These are phyloP conservation scores for Trichoderma simmonsii DNA, from an alignment of 2,329 filamentous ascomycete species.

Conservation along the genomic window DNA sequence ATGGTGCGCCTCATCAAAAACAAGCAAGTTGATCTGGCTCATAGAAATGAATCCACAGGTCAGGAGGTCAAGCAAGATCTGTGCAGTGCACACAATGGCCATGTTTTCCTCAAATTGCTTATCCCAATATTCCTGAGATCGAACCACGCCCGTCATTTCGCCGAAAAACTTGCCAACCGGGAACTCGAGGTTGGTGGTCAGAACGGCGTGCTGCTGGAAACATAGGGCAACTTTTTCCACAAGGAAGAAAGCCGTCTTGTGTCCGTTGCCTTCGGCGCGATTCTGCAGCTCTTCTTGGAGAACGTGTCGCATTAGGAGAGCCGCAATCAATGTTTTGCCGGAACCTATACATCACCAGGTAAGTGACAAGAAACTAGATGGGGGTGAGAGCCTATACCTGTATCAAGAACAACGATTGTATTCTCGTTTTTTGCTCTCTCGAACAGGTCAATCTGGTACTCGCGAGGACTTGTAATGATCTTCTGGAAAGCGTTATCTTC, in stretches of 20 bases:
- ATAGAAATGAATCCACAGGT: conserved; percentile 77
- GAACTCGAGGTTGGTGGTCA: conserved; percentile 77
- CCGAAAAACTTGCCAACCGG: conserved; percentile 73
- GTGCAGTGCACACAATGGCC: conserved; percentile 89
- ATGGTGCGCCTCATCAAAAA: conserved; percentile 97
- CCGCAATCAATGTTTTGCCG: conserved; percentile 95
- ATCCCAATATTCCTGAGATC: conserved; percentile 47
- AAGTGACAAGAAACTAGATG: neutral
- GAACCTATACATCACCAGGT: conserved; percentile 56
- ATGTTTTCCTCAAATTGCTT: conserved; percentile 61
- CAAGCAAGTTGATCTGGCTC: conserved; percentile 78
- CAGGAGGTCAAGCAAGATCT: conserved; percentile 76
- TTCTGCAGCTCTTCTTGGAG: conserved; percentile 74
- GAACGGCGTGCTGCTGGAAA: conserved; percentile 81
- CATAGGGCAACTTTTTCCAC: conserved; percentile 88
- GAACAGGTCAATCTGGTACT: conserved; percentile 91
- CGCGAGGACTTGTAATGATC: conserved; percentile 74
- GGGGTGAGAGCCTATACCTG: conserved; percentile 51
- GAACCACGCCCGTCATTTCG: conserved; percentile 50
- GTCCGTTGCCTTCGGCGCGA: conserved; percentile 56
- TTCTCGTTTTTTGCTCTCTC: conserved; percentile 82
- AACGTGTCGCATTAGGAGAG: conserved; percentile 72
- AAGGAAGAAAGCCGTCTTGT: conserved; percentile 78
- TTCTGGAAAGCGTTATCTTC: conserved; percentile 37
- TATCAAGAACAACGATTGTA: conserved; percentile 88